Conservation (phyloP, 1,284 basidiomycete genomes). For the Peniophora sp. region DNA sequence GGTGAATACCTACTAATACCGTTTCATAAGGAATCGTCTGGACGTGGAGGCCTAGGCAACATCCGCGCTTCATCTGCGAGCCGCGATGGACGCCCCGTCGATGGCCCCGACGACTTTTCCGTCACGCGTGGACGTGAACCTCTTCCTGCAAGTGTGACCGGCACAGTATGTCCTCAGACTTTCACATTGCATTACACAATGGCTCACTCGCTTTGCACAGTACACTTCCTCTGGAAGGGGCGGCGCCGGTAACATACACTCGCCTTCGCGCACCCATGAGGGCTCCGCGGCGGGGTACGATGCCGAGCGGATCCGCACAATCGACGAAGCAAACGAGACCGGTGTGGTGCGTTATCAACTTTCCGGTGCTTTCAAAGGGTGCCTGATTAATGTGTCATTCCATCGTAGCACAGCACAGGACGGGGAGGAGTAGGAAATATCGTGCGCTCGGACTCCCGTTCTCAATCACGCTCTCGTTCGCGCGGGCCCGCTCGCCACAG, state of each 20-base stretch:
- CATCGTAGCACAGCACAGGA: constrained; percentile 32
- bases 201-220: constrained; percentile 17
- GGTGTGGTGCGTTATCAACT: constrained; percentile 26
- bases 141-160: constrained; percentile 18
- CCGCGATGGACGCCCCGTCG: constrained; percentile 25
- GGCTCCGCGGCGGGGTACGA: constrained; percentile 31
- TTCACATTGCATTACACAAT: constrained; percentile 1
- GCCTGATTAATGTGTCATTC: background rate
- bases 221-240: constrained; percentile 65
- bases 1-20: background rate
- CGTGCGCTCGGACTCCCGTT: constrained; percentile 25
- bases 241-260: constrained; percentile 72
- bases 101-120: constrained; percentile 38
- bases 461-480: constrained; percentile 25
- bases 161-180: constrained; percentile 19
- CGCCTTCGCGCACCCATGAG: constrained; percentile 52
- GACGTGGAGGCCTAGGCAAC: constrained; percentile 64
- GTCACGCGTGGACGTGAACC: constrained; percentile 52
- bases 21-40: constrained; percentile 41
- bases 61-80: constrained; percentile 41
- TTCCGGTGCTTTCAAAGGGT: background rate
- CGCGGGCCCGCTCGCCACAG: constrained; percentile 28
- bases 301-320: constrained; percentile 33
- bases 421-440: constrained; percentile 58
- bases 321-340: constrained; percentile 25